Evolutionary conservation across 2,329 filamentous ascomycete genomes (phyloP).

Genomic region (Penicillium sp.): DNA sequence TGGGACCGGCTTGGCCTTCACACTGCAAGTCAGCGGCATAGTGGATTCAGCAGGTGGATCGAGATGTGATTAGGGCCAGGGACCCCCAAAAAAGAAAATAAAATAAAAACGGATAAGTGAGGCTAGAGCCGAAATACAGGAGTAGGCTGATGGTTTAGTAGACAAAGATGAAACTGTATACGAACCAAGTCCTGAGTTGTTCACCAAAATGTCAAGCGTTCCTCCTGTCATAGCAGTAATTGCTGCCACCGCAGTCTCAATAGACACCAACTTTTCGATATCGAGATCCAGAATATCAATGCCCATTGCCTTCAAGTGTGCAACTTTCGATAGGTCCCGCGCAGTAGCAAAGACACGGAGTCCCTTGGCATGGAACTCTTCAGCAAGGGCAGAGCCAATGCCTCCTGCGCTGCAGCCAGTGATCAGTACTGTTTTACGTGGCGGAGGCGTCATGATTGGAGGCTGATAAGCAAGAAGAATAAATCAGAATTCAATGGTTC

Average conservation of each 20-base stretch:
- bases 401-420: conserved; percentile 2
- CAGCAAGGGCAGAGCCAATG: background rate
- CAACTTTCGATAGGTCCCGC: background rate
- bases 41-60: too few relatives aligned
- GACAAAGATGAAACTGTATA: background rate
- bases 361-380: background rate
- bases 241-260: background rate
- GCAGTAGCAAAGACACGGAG: conserved; percentile 1
- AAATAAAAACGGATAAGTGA: too few relatives aligned
- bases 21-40: background rate
- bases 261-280: background rate
- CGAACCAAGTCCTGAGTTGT: background rate
- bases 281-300: background rate
- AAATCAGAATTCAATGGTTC: too few relatives aligned
- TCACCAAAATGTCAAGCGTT: background rate
- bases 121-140: too few relatives aligned
- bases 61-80: too few relatives aligned
- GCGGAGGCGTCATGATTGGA: background rate
- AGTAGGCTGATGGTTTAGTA: background rate
- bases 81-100: too few relatives aligned
- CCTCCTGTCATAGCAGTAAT: background rate
- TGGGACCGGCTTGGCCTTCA: background rate
- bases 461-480: too few relatives aligned
- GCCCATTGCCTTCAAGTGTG: background rate
- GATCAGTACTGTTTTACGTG: background rate